Evolutionary conservation across 495 filamentous ascomycete species (phyloP).

Genomic region (Penicillium pulvis): DNA sequence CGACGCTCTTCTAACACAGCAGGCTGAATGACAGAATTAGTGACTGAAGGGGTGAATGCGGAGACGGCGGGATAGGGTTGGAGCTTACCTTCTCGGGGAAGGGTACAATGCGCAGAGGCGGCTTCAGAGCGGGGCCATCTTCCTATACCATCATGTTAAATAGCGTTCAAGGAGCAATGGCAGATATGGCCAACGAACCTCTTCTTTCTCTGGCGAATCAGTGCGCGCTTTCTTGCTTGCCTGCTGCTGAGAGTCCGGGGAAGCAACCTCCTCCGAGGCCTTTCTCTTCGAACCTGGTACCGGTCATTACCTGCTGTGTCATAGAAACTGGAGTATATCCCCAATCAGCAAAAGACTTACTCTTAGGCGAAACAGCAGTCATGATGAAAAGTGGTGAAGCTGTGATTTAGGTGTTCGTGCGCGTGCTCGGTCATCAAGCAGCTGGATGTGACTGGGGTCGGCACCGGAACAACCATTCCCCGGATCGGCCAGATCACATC

Average conservation of each 20-base stretch:
- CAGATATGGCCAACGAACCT: slow-evolving; percentile 30
- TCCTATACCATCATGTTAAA: slow-evolving; percentile 25
- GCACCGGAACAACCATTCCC: slow-evolving; percentile 17
- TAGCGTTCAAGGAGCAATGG: neutral
- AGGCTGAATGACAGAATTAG: slow-evolving; percentile 49
- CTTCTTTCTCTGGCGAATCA: slow-evolving; percentile 54
- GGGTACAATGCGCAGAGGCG: slow-evolving; percentile 59
- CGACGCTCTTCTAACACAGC: slow-evolving; percentile 92
- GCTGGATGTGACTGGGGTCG: slow-evolving; percentile 13
- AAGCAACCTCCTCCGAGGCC: slow-evolving; percentile 68
- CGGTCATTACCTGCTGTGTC: slow-evolving; percentile 5
- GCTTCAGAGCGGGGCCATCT: slow-evolving; percentile 36
- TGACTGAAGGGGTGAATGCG: neutral
- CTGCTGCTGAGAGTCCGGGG: slow-evolving; percentile 52
- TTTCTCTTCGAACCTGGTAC: slow-evolving; percentile 71
- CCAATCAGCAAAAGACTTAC: slow-evolving; percentile 9
- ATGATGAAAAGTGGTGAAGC: slow-evolving; percentile 12
- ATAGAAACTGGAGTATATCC: neutral
- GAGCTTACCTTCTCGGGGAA: slow-evolving; percentile 78
- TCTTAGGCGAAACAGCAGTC: slow-evolving; percentile 28
- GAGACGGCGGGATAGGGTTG: neutral
- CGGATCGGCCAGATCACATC: slow-evolving; percentile 23
- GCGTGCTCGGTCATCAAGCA: slow-evolving; percentile 2
- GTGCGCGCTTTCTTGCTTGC: slow-evolving; percentile 62
- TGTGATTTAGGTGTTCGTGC: neutral